Evolutionary conservation across 805 yeast genomes (phyloP), one percentile per base, ranked within the genome.

Genomic region (Debaryomyces castellii): DNA sequence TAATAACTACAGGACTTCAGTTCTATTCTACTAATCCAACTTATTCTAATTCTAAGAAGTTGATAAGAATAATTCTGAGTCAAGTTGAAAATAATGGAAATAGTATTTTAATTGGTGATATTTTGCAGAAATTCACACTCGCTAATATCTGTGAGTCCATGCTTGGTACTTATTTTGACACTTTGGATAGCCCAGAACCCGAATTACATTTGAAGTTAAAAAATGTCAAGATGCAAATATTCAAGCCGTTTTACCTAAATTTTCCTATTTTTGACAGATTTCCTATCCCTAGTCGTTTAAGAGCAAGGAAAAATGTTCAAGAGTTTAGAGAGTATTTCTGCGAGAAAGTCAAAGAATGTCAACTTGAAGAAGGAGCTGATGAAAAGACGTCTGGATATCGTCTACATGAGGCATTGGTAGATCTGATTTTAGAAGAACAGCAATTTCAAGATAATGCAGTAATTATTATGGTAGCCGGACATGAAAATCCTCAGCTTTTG

Each of bases 381-480:
- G 65, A 63, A 1, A 53, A 64, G 6, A 65, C 66, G 47, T 77
- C 75, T 0, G 74, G 76, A 1, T 70, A 69, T 42, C 66, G 65
- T 36, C 57, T 80, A 9, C 66, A 71, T 8, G 58, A 64, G 5
- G 78, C 80, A 1, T 59, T 65, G 35, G 58, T 69, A 5, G 49
- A 50, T 6, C 74, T 70, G 0, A 43, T 49, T 3, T 64, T 81
- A 2, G 64, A 76, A 2, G 61, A 69, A 42, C 67, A 71, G 40
- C 84, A 81, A 51, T 68, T 79, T 43, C 59, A 67, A 2, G 85
- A 81, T 53, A 81, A 81, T 57, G 66, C 78, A 14, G 74, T 79
- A 7, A 80, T 81, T 14, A 64, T 79, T 3, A 58, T 81, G 53
- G 77, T 81, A 38, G 86, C 86, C 0, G 86, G 85, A 0, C 86